Evolutionary conservation across 208 protist species (phyloP), one percentile per base, ranked within the genome.

Genomic region (Giardia muris): DNA sequence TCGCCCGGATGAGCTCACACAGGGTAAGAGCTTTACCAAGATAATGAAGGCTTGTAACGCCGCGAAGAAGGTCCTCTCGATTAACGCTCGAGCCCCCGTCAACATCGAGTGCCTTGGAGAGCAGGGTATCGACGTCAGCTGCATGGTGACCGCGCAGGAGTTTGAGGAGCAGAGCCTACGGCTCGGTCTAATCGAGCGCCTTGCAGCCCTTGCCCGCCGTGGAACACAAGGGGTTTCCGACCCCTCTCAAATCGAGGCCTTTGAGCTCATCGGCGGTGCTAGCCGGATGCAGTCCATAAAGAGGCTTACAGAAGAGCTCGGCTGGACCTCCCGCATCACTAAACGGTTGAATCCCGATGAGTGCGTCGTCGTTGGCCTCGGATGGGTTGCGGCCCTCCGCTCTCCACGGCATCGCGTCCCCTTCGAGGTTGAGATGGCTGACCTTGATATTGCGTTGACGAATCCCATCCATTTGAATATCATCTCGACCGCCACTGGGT

Each of bases 321-420:
- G 46, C 48, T n/a, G 43, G 1, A 46, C n/a, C 4, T 43, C 4
- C n/a, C 46, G 48, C 4, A 45, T 90, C 43, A 90, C 87, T 0
- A 90, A 90, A n/a, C 1, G 87, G n/a, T 1, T 90, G 2, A 90
- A 90, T 47, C 43, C 87, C 30, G 87, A 90, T n/a, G 87, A 90
- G 43, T 22, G 42, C 44, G 2, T 47, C 48, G 87, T 2, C 48
- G n/a, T 90, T 2, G 87, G 87, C 48, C n/a, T 90, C 2, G 87
- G 87, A 2, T 90, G 87, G 87, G n/a, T 90, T 1, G 87, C 42
- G 4, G 87, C 87, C 19, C 1, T 90, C 2, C 1, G 87, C 2
- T 90, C 87, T 47, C 4, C 10, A 2, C n/a, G 45, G 43, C 43
- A 90, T 2, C 46, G n/a, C n/a, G 44, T 90, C 48, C 43, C 87